Conservation (phyloP, 2,329 filamentous ascomycete species). For the Curvularia spicifera region DNA sequence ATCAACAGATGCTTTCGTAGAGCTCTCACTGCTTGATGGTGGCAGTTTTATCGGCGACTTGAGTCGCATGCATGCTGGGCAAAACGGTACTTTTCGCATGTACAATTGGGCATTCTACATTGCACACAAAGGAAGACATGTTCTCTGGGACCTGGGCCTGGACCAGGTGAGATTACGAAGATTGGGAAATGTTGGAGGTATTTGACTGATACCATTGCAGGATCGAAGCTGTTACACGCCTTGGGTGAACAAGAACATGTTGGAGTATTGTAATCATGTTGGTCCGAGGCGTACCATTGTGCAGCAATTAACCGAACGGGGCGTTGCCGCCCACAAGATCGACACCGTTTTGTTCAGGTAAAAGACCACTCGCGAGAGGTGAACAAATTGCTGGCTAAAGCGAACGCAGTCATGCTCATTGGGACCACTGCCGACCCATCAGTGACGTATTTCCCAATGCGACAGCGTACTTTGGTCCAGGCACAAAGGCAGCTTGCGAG, state of each 20-base stretch:
- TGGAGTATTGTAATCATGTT: slow-evolving; percentile 35
- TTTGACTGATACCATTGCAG: slow-evolving; percentile 19
- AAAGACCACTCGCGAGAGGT: not conserved
- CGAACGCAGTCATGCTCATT: slow-evolving; percentile 41
- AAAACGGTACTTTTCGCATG: slow-evolving; percentile 40
- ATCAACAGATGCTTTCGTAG: slow-evolving; percentile 28
- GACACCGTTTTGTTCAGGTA: slow-evolving; percentile 44
- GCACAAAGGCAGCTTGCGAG: slow-evolving; percentile 35
- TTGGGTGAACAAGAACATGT: slow-evolving; percentile 44
- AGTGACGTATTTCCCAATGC: slow-evolving; percentile 38
- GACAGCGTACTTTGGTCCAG: slow-evolving; percentile 41
- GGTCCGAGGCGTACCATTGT: slow-evolving; percentile 38
- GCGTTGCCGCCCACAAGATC: slow-evolving; percentile 27
- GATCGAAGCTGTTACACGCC: slow-evolving; percentile 42
- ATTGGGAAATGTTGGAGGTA: not conserved
- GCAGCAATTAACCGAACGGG: slow-evolving; percentile 34
- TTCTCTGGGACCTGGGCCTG: slow-evolving; percentile 45
- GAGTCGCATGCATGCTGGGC: slow-evolving; percentile 37
- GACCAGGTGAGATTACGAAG: slow-evolving; percentile 26
- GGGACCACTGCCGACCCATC: slow-evolving; percentile 44
- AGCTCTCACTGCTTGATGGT: slow-evolving; percentile 41
- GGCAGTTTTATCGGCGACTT: slow-evolving; percentile 43
- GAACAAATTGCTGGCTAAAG: slow-evolving; percentile 1
- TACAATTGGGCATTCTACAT: slow-evolving; percentile 48
- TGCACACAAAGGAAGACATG: slow-evolving; percentile 30